Conservation (phyloP, 371 early-diverging fungal genomes). For the Syncephalastrum racemosum region DNA sequence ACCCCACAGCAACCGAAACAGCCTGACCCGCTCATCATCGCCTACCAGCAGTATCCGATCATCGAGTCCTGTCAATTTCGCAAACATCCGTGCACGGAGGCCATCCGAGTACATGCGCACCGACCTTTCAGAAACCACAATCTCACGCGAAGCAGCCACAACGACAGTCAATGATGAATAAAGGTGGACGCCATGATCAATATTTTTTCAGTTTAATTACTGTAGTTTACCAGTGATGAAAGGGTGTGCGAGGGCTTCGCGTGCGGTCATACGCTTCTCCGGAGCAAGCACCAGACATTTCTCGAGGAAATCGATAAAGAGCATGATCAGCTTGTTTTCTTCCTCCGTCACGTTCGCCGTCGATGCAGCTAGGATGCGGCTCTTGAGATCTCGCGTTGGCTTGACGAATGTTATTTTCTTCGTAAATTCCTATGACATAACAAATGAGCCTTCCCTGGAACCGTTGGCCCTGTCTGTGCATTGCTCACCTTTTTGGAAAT, state of each 20-base stretch:
- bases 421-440: conserved; percentile 56
- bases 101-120: conserved; percentile 44
- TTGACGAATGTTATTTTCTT: conserved; percentile 64
- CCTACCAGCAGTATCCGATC: conserved; percentile 33
- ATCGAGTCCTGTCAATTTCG: conserved; percentile 38
- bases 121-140: too few species aligned
- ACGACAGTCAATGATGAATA: too few species aligned
- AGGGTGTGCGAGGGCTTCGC: conserved; percentile 88
- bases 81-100: conserved; percentile 46
- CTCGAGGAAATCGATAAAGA: conserved; percentile 84
- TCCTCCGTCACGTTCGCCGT: conserved; percentile 52
- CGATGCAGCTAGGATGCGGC: conserved; percentile 59
- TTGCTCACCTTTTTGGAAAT: conserved; percentile 61
- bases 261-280: conserved; percentile 87
- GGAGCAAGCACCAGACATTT: conserved; percentile 89
- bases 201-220: too few species aligned
- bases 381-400: conserved; percentile 69
- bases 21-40: conserved; percentile 25
- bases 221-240: conserved; percentile 68
- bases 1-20: conserved; percentile 21
- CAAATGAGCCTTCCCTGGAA: conserved; percentile 2
- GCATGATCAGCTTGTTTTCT: conserved; percentile 43
- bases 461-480: not conserved
- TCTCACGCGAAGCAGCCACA: too few species aligned
- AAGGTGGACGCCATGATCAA: too few species aligned